Evolutionary conservation across 345 rosid species (phyloP).

Genomic region (Lumnitzera littorea): DNA sequence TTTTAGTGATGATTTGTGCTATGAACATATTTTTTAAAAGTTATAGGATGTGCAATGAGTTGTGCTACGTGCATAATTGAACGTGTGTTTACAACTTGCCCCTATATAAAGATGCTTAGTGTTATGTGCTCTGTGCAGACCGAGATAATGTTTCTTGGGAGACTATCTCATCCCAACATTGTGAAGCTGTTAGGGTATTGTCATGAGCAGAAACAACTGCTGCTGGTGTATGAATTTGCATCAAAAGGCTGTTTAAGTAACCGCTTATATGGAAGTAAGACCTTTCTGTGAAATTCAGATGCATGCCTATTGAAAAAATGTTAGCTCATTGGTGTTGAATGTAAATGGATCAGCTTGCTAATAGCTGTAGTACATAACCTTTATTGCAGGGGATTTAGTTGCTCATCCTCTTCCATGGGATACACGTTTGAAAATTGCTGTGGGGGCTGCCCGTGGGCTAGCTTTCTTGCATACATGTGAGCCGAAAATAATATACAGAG

Average conservation of each 20-base stretch:
- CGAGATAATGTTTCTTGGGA: constrained; percentile 7
- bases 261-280: constrained; percentile 12
- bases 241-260: constrained; percentile 9
- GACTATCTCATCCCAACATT: constrained; percentile 9
- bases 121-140: background rate
- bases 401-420: background rate
- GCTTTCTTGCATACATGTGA: constrained; percentile 5
- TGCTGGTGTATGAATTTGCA: constrained; percentile 10
- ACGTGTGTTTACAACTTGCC: no score
- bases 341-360: no score
- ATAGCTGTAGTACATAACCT: no score
- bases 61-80: no score
- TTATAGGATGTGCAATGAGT: no score
- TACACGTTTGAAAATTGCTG: constrained; percentile 1
- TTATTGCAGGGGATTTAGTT: background rate
- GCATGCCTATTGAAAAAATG: background rate
- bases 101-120: no score
- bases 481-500: background rate
- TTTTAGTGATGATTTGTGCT: no score
- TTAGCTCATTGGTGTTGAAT: no score
- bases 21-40: no score
- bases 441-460: constrained; percentile 4
- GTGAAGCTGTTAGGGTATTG: constrained; percentile 11
- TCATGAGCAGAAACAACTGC: constrained; percentile 1
- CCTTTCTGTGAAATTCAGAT: background rate